These are phyloP conservation scores for Leccinum ponderosum DNA, from an alignment of 1,284 basidiomycete species.

Conservation along the genomic window DNA sequence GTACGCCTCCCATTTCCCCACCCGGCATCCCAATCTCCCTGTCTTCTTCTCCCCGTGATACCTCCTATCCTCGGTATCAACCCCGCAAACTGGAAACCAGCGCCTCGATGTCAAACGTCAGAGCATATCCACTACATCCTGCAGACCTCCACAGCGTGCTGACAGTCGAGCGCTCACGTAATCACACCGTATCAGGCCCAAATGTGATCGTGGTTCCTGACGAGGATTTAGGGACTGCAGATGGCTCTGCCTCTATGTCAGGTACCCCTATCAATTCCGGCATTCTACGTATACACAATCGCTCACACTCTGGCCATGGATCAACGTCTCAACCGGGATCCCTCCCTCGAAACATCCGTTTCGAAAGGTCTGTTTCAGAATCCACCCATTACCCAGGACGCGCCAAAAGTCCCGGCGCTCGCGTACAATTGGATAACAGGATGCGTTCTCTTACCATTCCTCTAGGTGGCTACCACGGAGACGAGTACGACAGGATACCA, in stretches of 20 bases:
- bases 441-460: slow-evolving; percentile 26
- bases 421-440: slow-evolving; percentile 25
- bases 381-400: slow-evolving; percentile 24
- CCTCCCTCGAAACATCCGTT: slow-evolving; percentile 35
- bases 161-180: slow-evolving; percentile 33
- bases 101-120: slow-evolving; percentile 24
- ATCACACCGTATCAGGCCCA: slow-evolving; percentile 25
- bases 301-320: slow-evolving; percentile 38
- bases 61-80: slow-evolving; percentile 17
- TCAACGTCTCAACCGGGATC: slow-evolving; percentile 23
- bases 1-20: slow-evolving; percentile 31
- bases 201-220: slow-evolving; percentile 18
- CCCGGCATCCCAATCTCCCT: slow-evolving; percentile 20
- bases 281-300: slow-evolving; percentile 40
- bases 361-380: slow-evolving; percentile 33
- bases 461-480: slow-evolving; percentile 20
- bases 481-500: slow-evolving; percentile 33
- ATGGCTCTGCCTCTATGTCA: slow-evolving; percentile 22
- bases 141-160: slow-evolving; percentile 36
- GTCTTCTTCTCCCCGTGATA: slow-evolving; percentile 32
- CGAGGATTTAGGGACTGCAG: slow-evolving; percentile 27
- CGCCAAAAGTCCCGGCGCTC: slow-evolving; percentile 30
- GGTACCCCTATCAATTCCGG: slow-evolving; percentile 37
- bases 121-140: slow-evolving; percentile 33
- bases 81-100: slow-evolving; percentile 31